These are phyloP conservation scores for Colletotrichum sublineola DNA, from an alignment of 2,329 filamentous ascomycete genomes.

Conservation along the genomic window DNA sequence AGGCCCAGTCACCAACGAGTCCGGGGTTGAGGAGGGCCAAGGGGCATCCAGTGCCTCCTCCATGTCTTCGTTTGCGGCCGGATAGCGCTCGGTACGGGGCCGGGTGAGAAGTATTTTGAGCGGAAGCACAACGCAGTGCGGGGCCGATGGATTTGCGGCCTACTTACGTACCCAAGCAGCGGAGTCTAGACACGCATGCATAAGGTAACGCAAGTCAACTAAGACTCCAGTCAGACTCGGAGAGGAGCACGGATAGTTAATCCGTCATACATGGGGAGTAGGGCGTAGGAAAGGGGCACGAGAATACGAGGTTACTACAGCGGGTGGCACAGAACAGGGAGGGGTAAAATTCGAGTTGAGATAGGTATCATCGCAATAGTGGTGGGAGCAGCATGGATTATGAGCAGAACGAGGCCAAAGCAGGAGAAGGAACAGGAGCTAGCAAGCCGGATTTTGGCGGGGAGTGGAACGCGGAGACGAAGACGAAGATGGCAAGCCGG, in stretches of 20 bases:
- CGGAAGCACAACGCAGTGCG: slow-evolving; percentile 14
- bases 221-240: not conserved
- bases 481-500: slow-evolving; percentile 1
- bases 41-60: slow-evolving; percentile 17
- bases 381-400: not conserved
- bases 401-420: not conserved
- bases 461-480: slow-evolving; percentile 4
- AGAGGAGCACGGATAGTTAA: not conserved
- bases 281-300: not conserved
- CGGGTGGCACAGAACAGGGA: not conserved
- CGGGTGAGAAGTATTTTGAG: slow-evolving; percentile 3
- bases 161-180: slow-evolving; percentile 9
- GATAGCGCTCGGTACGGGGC: not conserved
- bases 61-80: slow-evolving; percentile 23
- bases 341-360: not conserved
- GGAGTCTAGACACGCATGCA: slow-evolving; percentile 9
- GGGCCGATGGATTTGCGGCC: slow-evolving; percentile 10
- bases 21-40: slow-evolving; percentile 15
- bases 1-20: slow-evolving; percentile 16
- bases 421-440: not conserved
- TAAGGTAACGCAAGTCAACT: not conserved
- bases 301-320: not conserved
- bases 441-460: not conserved
- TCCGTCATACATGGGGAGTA: not conserved
- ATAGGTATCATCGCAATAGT: not conserved